Conservation (phyloP, 2,329 filamentous ascomycete species). For the Macrophomina phaseolina region DNA sequence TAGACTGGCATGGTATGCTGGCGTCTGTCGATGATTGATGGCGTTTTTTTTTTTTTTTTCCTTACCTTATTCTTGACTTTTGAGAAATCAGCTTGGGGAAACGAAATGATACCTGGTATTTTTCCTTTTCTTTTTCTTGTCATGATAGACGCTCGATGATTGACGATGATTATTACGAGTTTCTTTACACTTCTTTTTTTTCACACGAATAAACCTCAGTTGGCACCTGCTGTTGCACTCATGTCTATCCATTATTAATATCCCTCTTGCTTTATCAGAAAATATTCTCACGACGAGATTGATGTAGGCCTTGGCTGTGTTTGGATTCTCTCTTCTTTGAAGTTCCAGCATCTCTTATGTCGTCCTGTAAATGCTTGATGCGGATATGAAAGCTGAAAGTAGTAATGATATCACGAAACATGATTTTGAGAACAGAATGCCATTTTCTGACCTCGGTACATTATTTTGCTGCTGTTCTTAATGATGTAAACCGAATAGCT, state of each 20-base stretch:
- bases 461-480: too few relatives aligned
- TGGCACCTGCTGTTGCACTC: not conserved
- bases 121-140: not conserved
- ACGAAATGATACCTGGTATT: constrained; percentile 11
- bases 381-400: not conserved
- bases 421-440: not conserved
- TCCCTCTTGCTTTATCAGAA: not conserved
- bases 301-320: not conserved
- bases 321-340: not conserved
- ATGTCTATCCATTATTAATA: constrained; percentile 14
- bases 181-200: not conserved
- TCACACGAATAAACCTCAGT: not conserved
- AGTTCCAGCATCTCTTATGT: not conserved
- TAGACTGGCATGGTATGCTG: constrained; percentile 1
- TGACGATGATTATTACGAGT: constrained; percentile 14
- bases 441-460: too few relatives aligned
- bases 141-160: constrained; percentile 12
- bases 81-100: constrained; percentile 1
- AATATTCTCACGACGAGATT: not conserved
- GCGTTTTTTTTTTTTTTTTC: constrained; percentile 2
- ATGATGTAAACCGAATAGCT: too few relatives aligned
- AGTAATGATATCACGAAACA: constrained; percentile 15
- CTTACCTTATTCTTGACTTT: not conserved
- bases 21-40: constrained; percentile 15
- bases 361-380: not conserved